Percentiles rank a stretch among this genome's conserved stretches.
These are phyloP conservation scores for Vachellia collinsii DNA, from an alignment of 306 rosid genomes.

Conservation along the genomic window DNA sequence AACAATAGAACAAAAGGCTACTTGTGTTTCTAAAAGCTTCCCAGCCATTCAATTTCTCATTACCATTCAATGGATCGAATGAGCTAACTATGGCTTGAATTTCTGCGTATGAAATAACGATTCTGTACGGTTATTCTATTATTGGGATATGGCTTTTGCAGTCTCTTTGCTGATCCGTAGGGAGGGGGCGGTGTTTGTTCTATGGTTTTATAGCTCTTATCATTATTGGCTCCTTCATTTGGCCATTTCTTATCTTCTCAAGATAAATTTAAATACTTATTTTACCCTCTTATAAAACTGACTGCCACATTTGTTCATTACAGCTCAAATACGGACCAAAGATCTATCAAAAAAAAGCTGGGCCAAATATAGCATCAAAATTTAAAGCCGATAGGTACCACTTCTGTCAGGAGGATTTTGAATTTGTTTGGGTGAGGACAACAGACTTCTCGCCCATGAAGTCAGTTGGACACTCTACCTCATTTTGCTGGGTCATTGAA, in stretches of 20 bases:
- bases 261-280: background rate
- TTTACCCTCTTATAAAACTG: background rate
- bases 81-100: background rate
- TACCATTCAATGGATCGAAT: background rate
- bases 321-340: conserved; percentile 87
- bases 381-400: conserved; percentile 65
- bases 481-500: conserved; percentile 72
- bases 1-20: background rate
- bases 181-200: conserved; percentile 3
- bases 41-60: background rate
- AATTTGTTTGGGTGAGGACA: conserved; percentile 79
- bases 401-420: conserved; percentile 74
- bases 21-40: background rate
- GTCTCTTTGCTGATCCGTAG: background rate
- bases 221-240: conserved; percentile 15
- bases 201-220: background rate
- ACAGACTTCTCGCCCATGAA: conserved; percentile 68
- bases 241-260: conserved; percentile 6
- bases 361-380: conserved; percentile 57
- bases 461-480: conserved; percentile 74
- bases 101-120: background rate
- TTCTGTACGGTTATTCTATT: background rate
- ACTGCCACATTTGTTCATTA: background rate
- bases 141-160: background rate
- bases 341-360: conserved; percentile 60